Base-by-base conservation (phyloP, 192 early-diverging fungal species). In the Funneliformis geosporum region DNA sequence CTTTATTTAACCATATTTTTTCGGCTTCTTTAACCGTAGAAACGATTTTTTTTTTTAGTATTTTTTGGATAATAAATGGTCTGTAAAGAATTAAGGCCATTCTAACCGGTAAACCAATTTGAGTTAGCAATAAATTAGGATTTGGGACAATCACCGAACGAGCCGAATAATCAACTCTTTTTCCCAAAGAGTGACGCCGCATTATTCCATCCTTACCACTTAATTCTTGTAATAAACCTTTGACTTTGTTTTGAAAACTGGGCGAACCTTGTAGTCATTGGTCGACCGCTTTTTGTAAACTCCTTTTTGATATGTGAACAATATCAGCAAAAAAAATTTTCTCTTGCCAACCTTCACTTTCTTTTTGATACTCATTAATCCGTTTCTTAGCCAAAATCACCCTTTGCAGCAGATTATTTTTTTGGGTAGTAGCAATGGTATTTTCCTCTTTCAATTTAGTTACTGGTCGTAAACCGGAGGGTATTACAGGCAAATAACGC, bases 171-270 rank as follows among this genome's bases (percentile, higher is more conserved):
- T 73, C 71, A 8, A 73, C 71, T 23, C 71, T 73, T 55, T 73
- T 73, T 73, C 71, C 71, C 21, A 73, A 47, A 5, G 71, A 73
- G 23, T 73, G 23, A 23, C 71, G 71, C 1, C 71, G 71, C 9
- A 55, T 27, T 55, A 73, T 73, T 55, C 71, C 71, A 23, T 73
- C 71, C 16, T 73, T 73, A 28, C 71, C 71, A 73, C 71, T 73
- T 73, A 73, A 73, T 23, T 21, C 55, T 73, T 73, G 46, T 55
- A 73, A 73, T 73, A 73, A 47, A 73, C 71, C 55, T 73, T 73
- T 55, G 38, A 23, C 16, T 47, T 73, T 43, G 55, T 73, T 55
- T 55, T 55, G 71, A 6, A 23, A 6, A 55, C 23, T 6, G 7
- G 71, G n/a, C 8, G 71, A 73, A 23, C 46, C 46, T 23, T 73